Percentiles rank a stretch among this genome's conserved stretches.
These are phyloP conservation scores for Colletotrichum lini DNA, from an alignment of 2,329 filamentous ascomycete genomes.

Conservation along the genomic window DNA sequence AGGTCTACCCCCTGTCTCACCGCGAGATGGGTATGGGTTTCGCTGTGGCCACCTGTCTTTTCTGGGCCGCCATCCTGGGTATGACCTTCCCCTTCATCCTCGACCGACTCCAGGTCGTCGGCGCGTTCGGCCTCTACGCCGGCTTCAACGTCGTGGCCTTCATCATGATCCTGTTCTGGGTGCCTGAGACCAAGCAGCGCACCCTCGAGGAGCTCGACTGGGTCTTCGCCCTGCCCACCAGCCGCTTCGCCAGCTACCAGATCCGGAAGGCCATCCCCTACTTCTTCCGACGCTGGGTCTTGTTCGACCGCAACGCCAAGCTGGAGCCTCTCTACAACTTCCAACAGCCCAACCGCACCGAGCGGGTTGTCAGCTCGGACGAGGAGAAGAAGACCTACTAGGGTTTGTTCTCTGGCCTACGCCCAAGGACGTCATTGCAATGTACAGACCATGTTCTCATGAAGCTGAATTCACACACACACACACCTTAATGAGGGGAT, in stretches of 20 bases:
- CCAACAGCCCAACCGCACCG: slow-evolving; percentile 43
- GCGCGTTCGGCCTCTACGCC: slow-evolving; percentile 67
- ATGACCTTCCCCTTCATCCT: slow-evolving; percentile 75
- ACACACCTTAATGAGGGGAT: neutral
- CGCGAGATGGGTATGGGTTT: slow-evolving; percentile 81
- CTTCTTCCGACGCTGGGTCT: slow-evolving; percentile 50
- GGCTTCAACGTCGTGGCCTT: slow-evolving; percentile 69
- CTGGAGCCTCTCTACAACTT: slow-evolving; percentile 61
- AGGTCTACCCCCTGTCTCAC: slow-evolving; percentile 79
- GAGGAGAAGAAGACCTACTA: slow-evolving; percentile 38
- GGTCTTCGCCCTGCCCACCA: slow-evolving; percentile 54
- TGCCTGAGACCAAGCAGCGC: slow-evolving; percentile 72
- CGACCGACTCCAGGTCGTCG: slow-evolving; percentile 53
- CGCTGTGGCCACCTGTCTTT: slow-evolving; percentile 76
- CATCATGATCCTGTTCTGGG: slow-evolving; percentile 68
- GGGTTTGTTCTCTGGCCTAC: neutral
- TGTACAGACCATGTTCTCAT: neutral
- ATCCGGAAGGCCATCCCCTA: slow-evolving; percentile 52
- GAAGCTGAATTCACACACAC: too few relatives aligned
- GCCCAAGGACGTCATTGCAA: neutral
- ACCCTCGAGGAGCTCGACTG: slow-evolving; percentile 63
- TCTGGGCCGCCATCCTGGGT: slow-evolving; percentile 72
- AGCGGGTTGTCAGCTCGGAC: slow-evolving; percentile 30
- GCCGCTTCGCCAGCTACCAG: slow-evolving; percentile 52
- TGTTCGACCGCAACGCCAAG: slow-evolving; percentile 49